These are phyloP conservation scores for Yamadazyma philogaea DNA, from an alignment of 805 yeast genomes.

Conservation along the genomic window DNA sequence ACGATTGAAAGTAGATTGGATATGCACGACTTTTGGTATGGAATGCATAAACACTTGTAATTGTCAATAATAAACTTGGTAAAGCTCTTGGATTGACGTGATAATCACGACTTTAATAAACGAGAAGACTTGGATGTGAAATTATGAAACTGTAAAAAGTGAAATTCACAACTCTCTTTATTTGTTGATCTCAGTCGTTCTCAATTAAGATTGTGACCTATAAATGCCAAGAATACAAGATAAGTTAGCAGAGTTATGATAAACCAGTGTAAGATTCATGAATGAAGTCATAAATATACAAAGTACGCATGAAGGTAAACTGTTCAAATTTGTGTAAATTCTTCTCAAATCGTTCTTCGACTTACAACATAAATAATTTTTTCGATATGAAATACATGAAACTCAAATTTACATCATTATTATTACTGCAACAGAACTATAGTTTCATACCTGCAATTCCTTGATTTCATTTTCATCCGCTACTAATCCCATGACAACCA, in stretches of 20 bases:
- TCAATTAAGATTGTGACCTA: too few species aligned
- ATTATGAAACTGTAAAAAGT: background rate
- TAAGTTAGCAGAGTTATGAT: too few species aligned
- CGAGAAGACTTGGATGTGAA: background rate
- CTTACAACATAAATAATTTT: background rate
- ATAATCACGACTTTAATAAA: too few species aligned
- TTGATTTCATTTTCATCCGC: conserved; percentile 88
- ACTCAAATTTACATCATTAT: background rate
- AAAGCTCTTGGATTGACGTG: too few species aligned
- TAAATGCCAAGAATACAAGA: too few species aligned
- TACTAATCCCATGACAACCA: conserved; percentile 93
- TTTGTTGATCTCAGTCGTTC: too few species aligned
- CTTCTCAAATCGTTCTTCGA: too few species aligned
- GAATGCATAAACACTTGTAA: background rate
- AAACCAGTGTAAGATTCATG: too few species aligned
- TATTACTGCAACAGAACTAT: conserved; percentile 5
- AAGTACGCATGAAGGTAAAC: too few species aligned
- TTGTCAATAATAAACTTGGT: too few species aligned
- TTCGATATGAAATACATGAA: background rate
- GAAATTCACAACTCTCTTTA: background rate
- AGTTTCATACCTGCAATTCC: conserved; percentile 44
- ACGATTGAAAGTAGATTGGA: background rate
- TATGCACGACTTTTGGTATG: background rate
- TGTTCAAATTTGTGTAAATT: too few species aligned
- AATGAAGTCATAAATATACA: too few species aligned